These are phyloP conservation scores for Phalaenopsis hybrid DNA, from an alignment of 116 monocot genomes.

Conservation along the genomic window DNA sequence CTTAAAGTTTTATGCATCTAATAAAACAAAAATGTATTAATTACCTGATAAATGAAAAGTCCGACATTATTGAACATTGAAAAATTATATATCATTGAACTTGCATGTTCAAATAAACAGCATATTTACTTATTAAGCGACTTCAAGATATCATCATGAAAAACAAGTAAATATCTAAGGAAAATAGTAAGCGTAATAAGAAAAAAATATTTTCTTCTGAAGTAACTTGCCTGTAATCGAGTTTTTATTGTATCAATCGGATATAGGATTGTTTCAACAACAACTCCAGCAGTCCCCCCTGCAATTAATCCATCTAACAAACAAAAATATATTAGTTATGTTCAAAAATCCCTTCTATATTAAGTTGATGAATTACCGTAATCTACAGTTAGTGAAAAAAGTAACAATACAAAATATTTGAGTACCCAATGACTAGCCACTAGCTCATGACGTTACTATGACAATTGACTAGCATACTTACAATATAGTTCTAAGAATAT, in stretches of 20 bases:
- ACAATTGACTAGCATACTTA: no score
- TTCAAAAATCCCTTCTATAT: not conserved
- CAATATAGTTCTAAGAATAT: no score
- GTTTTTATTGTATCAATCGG: conserved; percentile 99
- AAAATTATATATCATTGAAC: not conserved
- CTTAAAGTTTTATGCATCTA: no score
- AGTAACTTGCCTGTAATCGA: conserved; percentile 85
- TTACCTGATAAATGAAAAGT: no score
- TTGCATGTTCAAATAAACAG: not conserved
- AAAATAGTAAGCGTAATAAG: not conserved
- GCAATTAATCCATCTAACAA: conserved; percentile 89
- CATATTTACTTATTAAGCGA: not conserved
- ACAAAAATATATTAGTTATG: conserved; percentile 4
- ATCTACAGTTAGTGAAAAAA: no score
- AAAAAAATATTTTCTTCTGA: conserved; percentile 1
- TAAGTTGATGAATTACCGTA: not conserved
- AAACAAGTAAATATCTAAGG: not conserved
- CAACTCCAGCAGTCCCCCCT: conserved; percentile 87
- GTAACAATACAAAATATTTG: no score
- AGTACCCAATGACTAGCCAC: no score
- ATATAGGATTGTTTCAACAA: conserved; percentile 87
- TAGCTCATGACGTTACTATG: not conserved
- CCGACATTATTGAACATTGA: no score
- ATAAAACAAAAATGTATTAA: no score
- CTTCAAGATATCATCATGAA: not conserved